Conservation (phyloP, 1,284 basidiomycete species). For the Waitea zeae region DNA sequence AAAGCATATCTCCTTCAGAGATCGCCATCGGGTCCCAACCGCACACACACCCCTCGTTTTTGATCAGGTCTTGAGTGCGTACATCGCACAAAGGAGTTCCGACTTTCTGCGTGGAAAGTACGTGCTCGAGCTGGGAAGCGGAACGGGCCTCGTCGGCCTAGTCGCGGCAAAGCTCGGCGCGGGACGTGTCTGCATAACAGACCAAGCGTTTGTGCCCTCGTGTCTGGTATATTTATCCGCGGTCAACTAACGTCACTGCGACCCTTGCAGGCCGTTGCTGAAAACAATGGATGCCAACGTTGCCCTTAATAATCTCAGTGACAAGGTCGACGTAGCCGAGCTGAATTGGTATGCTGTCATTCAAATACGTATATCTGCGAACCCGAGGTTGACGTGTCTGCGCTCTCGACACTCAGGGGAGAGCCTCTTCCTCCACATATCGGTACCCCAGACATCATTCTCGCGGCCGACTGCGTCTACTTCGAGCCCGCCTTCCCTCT, state of each 20-base stretch:
- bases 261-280: slow-evolving; percentile 40
- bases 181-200: slow-evolving; percentile 62
- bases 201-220: slow-evolving; percentile 59
- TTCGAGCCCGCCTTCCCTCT: slow-evolving; percentile 90
- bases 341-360: slow-evolving; percentile 51
- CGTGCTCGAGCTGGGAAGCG: slow-evolving; percentile 75
- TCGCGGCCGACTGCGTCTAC: slow-evolving; percentile 90
- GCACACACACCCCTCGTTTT: slow-evolving; percentile 1
- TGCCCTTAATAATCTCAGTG: slow-evolving; percentile 36
- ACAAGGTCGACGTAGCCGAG: slow-evolving; percentile 41
- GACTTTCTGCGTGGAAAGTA: slow-evolving; percentile 30
- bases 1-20: no score
- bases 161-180: slow-evolving; percentile 52
- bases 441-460: slow-evolving; percentile 38
- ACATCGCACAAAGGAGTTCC: slow-evolving; percentile 42
- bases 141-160: slow-evolving; percentile 83
- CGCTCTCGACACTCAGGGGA: slow-evolving; percentile 26
- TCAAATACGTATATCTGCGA: slow-evolving; percentile 1
- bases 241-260: slow-evolving; percentile 5
- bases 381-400: no score
- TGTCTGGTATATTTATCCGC: no score
- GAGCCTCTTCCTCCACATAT: slow-evolving; percentile 24
- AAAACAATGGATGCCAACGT: slow-evolving; percentile 63
- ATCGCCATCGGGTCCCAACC: slow-evolving; percentile 1
- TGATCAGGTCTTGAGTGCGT: slow-evolving; percentile 67